Percentiles rank a stretch among this genome's conserved stretches.
Conservation (phyloP, 164 flowering plant genomes). For the Paratinospora sagittata region DNA sequence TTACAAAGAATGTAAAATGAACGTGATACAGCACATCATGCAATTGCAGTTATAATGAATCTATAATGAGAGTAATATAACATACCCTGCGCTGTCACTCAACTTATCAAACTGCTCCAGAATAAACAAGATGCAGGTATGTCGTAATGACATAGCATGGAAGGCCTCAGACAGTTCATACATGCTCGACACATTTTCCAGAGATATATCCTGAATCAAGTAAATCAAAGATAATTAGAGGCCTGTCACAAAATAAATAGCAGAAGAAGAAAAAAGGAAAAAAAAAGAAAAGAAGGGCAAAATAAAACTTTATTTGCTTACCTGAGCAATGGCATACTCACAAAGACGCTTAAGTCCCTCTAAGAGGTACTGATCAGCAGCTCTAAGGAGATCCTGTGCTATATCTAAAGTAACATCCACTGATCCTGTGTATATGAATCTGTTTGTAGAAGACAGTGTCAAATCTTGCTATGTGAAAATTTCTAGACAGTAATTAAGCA, state of each 20-base stretch:
- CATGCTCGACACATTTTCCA: conserved; percentile 85
- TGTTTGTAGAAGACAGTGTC: conserved; percentile 20
- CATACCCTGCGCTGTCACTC: conserved; percentile 67
- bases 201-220: conserved; percentile 56
- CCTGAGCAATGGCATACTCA: conserved; percentile 60
- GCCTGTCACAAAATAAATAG: not conserved
- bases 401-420: conserved; percentile 47
- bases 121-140: conserved; percentile 75
- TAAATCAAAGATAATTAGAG: not conserved
- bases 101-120: conserved; percentile 80
- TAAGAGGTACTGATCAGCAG: conserved; percentile 73
- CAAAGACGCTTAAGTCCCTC: conserved; percentile 70
- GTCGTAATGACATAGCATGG: conserved; percentile 77
- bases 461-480: not conserved
- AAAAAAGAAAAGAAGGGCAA: not conserved
- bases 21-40: too few species aligned
- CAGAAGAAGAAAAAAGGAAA: not conserved
- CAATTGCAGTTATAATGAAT: not conserved
- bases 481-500: not conserved
- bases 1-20: too few species aligned
- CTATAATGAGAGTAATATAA: conserved; percentile 4
- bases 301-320: conserved; percentile 17
- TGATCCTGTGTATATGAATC: conserved; percentile 67
- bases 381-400: conserved; percentile 68
- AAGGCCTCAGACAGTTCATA: conserved; percentile 96